These are phyloP conservation scores for Tetrapisispora namnaoensis DNA, from an alignment of 805 yeast genomes.

Conservation along the genomic window DNA sequence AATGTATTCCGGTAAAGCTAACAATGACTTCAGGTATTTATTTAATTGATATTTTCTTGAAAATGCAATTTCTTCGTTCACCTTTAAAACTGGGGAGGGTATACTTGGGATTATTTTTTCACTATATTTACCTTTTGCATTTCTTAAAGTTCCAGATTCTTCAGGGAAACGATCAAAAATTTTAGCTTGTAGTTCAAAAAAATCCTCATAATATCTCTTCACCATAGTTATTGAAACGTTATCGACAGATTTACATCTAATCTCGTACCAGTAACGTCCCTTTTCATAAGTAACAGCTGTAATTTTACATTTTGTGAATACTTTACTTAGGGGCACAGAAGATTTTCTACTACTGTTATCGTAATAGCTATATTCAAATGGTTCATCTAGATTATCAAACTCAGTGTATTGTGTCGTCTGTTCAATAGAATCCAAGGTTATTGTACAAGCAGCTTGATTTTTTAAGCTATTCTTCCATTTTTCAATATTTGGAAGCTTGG, in stretches of 20 bases:
- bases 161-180: slow-evolving; percentile 75
- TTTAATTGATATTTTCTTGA: slow-evolving; percentile 46
- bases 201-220: slow-evolving; percentile 89
- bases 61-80: slow-evolving; percentile 53
- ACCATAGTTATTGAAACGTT: slow-evolving; percentile 59
- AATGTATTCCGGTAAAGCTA: slow-evolving; percentile 66
- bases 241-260: slow-evolving; percentile 47
- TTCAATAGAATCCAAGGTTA: background rate
- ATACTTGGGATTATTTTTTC: slow-evolving; percentile 81
- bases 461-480: slow-evolving; percentile 66
- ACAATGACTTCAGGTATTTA: slow-evolving; percentile 46
- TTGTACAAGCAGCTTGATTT: background rate
- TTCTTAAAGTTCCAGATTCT: slow-evolving; percentile 68
- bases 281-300: slow-evolving; percentile 54
- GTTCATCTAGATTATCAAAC: background rate
- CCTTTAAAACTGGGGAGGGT: slow-evolving; percentile 90
- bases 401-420: background rate
- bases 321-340: background rate
- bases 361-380: slow-evolving; percentile 1
- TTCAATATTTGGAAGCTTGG: slow-evolving; percentile 80
- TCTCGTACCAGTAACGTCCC: slow-evolving; percentile 81
- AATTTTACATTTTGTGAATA: background rate
- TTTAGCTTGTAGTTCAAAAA: slow-evolving; percentile 82
- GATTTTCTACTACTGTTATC: slow-evolving; percentile 1
- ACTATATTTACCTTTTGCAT: slow-evolving; percentile 44